phyloP scores from a whole-genome alignment of 1,284 basidiomycete species.

The Farysia itapuensis region DNA sequence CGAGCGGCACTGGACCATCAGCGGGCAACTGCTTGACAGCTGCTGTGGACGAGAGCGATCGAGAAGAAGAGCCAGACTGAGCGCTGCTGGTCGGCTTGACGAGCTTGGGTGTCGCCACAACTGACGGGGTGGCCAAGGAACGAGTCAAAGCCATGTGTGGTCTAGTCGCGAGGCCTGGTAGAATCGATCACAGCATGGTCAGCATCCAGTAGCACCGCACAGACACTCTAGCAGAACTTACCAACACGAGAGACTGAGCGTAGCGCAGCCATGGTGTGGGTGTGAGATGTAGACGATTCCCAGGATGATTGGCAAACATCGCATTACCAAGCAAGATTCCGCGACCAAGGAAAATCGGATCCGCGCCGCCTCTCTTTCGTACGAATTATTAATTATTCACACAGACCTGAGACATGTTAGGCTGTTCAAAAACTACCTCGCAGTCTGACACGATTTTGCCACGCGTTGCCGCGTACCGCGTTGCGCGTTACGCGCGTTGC shows the following conservation, averaged over 20 bases:
- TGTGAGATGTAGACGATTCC: neutral
- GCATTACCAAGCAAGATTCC: constrained; percentile 36
- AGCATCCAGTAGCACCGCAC: neutral
- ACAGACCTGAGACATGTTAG: no score
- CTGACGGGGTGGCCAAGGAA: constrained; percentile 33
- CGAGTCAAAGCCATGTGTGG: constrained; percentile 26
- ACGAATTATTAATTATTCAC: no score
- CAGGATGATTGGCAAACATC: constrained; percentile 4
- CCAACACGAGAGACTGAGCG: constrained; percentile 34
- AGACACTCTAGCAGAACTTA: constrained; percentile 5
- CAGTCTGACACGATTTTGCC: no score
- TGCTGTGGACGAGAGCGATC: constrained; percentile 30
- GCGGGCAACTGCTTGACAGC: constrained; percentile 17
- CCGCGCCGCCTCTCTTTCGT: no score
- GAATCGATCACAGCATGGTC: neutral
- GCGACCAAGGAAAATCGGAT: no score
- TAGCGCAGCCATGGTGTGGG: constrained; percentile 27
- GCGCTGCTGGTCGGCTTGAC: constrained; percentile 6
- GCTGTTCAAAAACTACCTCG: no score
- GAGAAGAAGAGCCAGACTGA: constrained; percentile 8
- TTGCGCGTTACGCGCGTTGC: no score
- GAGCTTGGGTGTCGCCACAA: constrained; percentile 26
- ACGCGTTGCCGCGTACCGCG: no score
- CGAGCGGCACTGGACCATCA: constrained; percentile 58
- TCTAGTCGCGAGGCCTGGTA: constrained; percentile 27